Evolutionary conservation across 148 eudicot species (phyloP).

Genomic region (Polygonum aviculare): DNA sequence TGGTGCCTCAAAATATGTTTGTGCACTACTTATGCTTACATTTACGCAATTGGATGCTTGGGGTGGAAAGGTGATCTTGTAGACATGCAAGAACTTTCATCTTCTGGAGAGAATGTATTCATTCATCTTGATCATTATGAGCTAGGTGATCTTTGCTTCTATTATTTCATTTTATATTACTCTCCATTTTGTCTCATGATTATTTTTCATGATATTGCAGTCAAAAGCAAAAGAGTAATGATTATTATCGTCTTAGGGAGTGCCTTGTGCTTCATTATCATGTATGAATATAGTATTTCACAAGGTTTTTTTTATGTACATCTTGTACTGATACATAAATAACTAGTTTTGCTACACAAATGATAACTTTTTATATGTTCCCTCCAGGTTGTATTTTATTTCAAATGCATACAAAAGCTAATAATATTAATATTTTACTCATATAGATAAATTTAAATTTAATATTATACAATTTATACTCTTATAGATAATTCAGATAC

Average conservation of each 20-base stretch:
- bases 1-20: constrained; percentile 19
- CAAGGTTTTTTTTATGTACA: no score
- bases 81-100: constrained; percentile 22
- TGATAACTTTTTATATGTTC: no score
- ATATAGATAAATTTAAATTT: no score
- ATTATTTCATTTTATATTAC: not conserved
- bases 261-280: not conserved
- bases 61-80: constrained; percentile 23
- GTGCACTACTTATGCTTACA: not conserved
- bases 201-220: not conserved
- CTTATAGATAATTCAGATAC: constrained; percentile 15
- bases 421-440: no score
- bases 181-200: not conserved
- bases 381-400: no score
- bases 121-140: constrained; percentile 31
- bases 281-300: no score
- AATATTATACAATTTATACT: no score
- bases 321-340: no score
- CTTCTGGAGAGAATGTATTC: constrained; percentile 20
- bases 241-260: not conserved
- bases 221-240: not conserved
- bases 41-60: not conserved
- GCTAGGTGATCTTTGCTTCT: constrained; percentile 16
- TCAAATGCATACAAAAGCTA: no score
- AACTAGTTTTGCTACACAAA: no score